phyloP scores from a whole-genome alignment of 805 yeast genomes.

The Metschnikowia vanudenii region DNA sequence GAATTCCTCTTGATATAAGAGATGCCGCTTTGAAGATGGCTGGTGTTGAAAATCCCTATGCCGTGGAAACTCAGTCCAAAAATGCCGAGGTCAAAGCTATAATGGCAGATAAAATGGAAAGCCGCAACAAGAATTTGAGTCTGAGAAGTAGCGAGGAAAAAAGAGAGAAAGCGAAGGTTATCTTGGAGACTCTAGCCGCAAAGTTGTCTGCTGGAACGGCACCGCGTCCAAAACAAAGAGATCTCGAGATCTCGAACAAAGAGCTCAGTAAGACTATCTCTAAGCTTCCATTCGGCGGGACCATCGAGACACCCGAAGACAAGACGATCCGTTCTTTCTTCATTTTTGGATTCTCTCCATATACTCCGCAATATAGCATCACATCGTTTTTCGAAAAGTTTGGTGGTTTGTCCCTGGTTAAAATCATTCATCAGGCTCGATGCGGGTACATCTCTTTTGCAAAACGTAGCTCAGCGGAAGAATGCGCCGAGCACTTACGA shows the following conservation, averaged over 20 bases:
- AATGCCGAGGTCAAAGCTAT: slow-evolving; percentile 40
- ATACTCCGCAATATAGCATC: slow-evolving; percentile 62
- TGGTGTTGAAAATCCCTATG: slow-evolving; percentile 29
- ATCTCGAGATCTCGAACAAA: slow-evolving; percentile 42
- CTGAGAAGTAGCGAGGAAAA: slow-evolving; percentile 14
- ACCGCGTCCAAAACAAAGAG: slow-evolving; percentile 19
- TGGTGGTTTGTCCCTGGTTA: slow-evolving; percentile 50
- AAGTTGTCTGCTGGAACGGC: slow-evolving; percentile 19
- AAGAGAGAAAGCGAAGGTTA: slow-evolving; percentile 42
- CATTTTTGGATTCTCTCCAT: slow-evolving; percentile 69
- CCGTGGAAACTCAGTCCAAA: slow-evolving; percentile 26
- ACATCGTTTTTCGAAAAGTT: slow-evolving; percentile 45
- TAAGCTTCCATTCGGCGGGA: slow-evolving; percentile 68
- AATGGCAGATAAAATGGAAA: slow-evolving; percentile 49
- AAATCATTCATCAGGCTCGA: slow-evolving; percentile 55
- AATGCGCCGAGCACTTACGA: slow-evolving; percentile 26
- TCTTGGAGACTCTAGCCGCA: slow-evolving; percentile 50
- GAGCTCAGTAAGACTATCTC: slow-evolving; percentile 42
- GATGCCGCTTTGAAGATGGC: slow-evolving; percentile 80
- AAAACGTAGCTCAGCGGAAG: slow-evolving; percentile 51
- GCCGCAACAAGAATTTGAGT: slow-evolving; percentile 38
- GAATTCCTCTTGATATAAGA: slow-evolving; percentile 74
- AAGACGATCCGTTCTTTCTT: slow-evolving; percentile 56
- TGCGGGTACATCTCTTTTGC: slow-evolving; percentile 64
- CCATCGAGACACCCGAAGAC: slow-evolving; percentile 40